phyloP scores from a whole-genome alignment of 371 early-diverging fungal species.

The Actinomucor elegans region DNA sequence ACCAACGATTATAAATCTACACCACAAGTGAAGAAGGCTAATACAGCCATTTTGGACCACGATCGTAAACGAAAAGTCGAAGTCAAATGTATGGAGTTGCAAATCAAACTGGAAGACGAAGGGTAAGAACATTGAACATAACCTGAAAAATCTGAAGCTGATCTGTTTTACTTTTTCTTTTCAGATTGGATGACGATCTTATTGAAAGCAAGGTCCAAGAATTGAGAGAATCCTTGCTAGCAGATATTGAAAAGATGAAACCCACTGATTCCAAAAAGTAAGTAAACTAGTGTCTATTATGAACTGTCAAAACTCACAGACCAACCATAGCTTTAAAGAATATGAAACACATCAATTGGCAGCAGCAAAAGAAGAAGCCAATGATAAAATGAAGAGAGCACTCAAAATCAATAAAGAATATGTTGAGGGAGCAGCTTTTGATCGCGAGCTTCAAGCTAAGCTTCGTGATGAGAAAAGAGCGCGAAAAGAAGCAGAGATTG shows the following conservation, averaged over 20 bases:
- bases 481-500: slow-evolving; percentile 35
- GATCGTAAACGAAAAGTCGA: slow-evolving; percentile 89
- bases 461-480: slow-evolving; percentile 51
- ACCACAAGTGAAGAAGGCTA: slow-evolving; percentile 62
- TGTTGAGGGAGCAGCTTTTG: slow-evolving; percentile 85
- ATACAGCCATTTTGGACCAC: slow-evolving; percentile 81
- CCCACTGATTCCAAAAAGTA: slow-evolving; percentile 45
- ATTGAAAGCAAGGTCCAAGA: slow-evolving; percentile 20
- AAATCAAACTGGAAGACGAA: slow-evolving; percentile 79
- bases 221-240: slow-evolving; percentile 37
- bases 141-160: neutral
- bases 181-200: slow-evolving; percentile 14
- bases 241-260: slow-evolving; percentile 50
- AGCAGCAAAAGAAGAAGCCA: slow-evolving; percentile 71
- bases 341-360: slow-evolving; percentile 73
- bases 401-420: slow-evolving; percentile 68
- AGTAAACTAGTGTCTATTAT: neutral
- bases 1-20: slow-evolving; percentile 37
- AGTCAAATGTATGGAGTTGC: slow-evolving; percentile 77
- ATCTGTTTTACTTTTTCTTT: neutral
- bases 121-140: slow-evolving; percentile 44
- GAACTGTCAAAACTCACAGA: neutral
- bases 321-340: slow-evolving; percentile 39
- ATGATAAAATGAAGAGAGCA: slow-evolving; percentile 66
- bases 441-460: slow-evolving; percentile 69